Evolutionary conservation across 371 early-diverging fungal species (phyloP).

Genomic region (Mortierella sp.): DNA sequence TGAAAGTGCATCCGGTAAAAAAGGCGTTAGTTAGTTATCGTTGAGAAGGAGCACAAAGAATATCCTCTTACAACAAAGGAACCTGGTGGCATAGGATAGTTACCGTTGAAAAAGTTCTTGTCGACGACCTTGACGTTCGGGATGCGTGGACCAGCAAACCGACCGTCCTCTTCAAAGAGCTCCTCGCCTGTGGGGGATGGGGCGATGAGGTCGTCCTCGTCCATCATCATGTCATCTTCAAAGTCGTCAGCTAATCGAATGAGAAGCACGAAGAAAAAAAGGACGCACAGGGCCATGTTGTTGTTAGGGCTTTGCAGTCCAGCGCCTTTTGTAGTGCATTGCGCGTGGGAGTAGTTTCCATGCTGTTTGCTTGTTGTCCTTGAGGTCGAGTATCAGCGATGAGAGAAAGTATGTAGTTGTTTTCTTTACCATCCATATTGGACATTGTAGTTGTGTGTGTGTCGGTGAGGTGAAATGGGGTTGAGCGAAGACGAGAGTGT

Average conservation of each 20-base stretch:
- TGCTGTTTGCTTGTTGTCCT: slow-evolving; percentile 9
- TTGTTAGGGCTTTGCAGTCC: background rate
- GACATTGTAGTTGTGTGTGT: slow-evolving; percentile 8
- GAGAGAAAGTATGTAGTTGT: background rate
- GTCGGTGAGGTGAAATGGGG: background rate
- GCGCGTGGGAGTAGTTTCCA: background rate
- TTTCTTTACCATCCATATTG: slow-evolving; percentile 14
- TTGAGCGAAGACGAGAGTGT: background rate
- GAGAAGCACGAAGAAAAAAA: background rate
- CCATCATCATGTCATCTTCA: slow-evolving; percentile 50
- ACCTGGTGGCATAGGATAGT: background rate
- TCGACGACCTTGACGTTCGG: slow-evolving; percentile 36
- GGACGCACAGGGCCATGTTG: background rate
- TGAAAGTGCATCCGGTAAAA: background rate
- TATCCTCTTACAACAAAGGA: background rate
- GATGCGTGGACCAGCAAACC: slow-evolving; percentile 23
- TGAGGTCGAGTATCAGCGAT: background rate
- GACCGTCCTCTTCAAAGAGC: slow-evolving; percentile 35
- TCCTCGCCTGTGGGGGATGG: slow-evolving; percentile 50
- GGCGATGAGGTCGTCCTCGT: slow-evolving; percentile 44
- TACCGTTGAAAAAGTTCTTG: slow-evolving; percentile 56
- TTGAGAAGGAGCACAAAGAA: background rate
- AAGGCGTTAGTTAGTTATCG: background rate
- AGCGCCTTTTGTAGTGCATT: background rate
- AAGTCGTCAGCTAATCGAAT: slow-evolving; percentile 38